Evolutionary conservation across 345 rosid genomes (phyloP).

Genomic region (Noccaea bulbosa): DNA sequence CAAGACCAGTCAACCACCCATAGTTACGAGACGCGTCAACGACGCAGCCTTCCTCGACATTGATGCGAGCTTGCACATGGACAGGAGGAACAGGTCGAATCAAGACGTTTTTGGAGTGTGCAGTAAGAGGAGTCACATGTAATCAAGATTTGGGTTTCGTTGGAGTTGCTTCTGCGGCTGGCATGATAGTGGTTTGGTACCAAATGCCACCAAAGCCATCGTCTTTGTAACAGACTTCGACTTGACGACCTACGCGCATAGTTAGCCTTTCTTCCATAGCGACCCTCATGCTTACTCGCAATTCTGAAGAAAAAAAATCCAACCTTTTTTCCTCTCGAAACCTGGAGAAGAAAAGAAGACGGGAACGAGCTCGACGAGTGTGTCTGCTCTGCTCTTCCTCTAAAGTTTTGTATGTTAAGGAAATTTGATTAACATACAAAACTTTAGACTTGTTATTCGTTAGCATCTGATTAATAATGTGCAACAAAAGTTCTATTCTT

Average conservation of each 20-base stretch:
- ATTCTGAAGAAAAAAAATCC: not conserved
- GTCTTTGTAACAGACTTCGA: slow-evolving; percentile 56
- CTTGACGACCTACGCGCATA: slow-evolving; percentile 26
- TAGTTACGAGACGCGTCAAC: slow-evolving; percentile 49
- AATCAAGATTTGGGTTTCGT: slow-evolving; percentile 36
- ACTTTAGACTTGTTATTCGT: no score
- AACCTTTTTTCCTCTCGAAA: not conserved
- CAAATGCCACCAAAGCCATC: slow-evolving; percentile 58
- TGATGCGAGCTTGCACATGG: not conserved
- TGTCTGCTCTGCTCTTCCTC: no score
- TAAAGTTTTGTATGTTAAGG: no score
- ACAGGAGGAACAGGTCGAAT: slow-evolving; percentile 60
- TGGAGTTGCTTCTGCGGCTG: no score
- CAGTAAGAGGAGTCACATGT: slow-evolving; percentile 38
- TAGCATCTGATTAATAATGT: no score
- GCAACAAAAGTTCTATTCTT: no score
- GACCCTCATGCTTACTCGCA: not conserved
- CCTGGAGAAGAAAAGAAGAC: not conserved
- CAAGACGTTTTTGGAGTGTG: slow-evolving; percentile 35
- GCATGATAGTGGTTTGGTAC: slow-evolving; percentile 50
- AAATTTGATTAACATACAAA: no score
- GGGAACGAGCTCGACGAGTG: no score
- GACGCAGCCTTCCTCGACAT: slow-evolving; percentile 41
- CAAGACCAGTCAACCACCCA: slow-evolving; percentile 61
- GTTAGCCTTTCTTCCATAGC: not conserved